Base-by-base conservation (phyloP, 169 alveolate species). In the Amoebophrya sp. region DNA sequence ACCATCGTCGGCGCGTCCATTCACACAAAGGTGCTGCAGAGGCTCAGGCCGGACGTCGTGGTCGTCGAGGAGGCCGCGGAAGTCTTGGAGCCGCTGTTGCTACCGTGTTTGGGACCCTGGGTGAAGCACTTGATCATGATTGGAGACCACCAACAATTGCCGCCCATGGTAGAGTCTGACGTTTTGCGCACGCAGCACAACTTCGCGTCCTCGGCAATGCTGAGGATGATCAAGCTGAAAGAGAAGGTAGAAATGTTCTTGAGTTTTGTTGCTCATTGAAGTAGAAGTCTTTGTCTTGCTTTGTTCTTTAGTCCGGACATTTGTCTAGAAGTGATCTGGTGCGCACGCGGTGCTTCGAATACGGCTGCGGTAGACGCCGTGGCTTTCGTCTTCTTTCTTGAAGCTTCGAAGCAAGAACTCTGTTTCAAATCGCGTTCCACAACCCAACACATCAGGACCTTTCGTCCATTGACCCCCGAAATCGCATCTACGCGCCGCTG, bases 21-120 rank as follows among this genome's bases (percentile, higher is more conserved):
- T 25, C 88, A 66, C 35, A 25, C 33, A 7, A 3, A 66, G 88
- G 38, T 66, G 7, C 18, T 66, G 7, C 88, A 25, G 88, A 2
- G 35, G 38, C 18, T 7, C 32, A 2, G 88, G 35, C 88, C 88
- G 18, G 88, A 66, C 10, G 88, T 66, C 33, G 88, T 66, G 39
- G 38, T 66, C 35, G 88, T 66, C 10, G 88, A 66, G 88, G 88
- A 66, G 35, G 88, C 88, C 88, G 88, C 88, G 10, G 88, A 66
- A 25, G 88, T 66, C 32, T 25, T 66, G n/a, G 88, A 66, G 88
- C 88, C 88, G n/a, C 18, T 66, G n/a, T 2, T 66, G 10, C 18
- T 66, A 2, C 38, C 88, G 18, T 66, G 18, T 7, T 25, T 66
- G 39, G 88, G 88, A 2, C 33, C 88, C n/a, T 66, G 38, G 38